Evolutionary conservation across 352 stramenopile genomes (phyloP), one percentile per base, ranked within the genome.

Genomic region (Phytophthora multivora): DNA sequence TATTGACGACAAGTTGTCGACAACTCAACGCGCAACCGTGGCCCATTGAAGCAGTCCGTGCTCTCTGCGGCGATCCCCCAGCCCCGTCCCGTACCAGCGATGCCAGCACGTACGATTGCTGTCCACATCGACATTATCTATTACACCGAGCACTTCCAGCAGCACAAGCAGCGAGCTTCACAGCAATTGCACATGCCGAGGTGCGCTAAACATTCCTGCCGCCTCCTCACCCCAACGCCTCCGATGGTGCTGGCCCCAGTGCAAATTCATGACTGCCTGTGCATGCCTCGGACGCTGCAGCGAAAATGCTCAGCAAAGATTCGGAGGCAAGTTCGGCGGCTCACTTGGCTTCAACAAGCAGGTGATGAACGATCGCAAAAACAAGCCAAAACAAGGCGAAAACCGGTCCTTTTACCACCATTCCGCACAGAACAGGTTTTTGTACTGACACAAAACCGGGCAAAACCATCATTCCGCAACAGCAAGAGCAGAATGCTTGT

Each of bases 51-150:
- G 30, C 18, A 31, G 21, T 7, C 21, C 40, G 31, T 38, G 30
- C 59, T 68, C 59, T 68, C 52, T 63, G 52, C 48, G 45, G 45
- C 39, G 23, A 46, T 52, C 52, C 52, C 59, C 59, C 35, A 68
- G 43, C 45, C 59, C 52, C 41, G 35, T 55, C 51, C 38, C 48
- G 21, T 13, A 33, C 28, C 10, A 33, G 28, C 9, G 26, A 5
- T 31, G 26, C 26, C 36, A 48, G 36, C 25, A 30, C 28, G 16
- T 53, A 48, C 25, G 38, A 57, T 68, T 62, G 30, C 52, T 68
- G 43, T 49, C 33, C 41, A 49, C 23, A n/a, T 23, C 9, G 8
- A 31, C n/a, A n/a, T 19, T 51, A 40, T 25, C 19, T 28, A 47
- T 11, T 55, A 63, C 35, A 18, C 30, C 38, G 8, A 10, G 16